Conservation (phyloP, 2,329 filamentous ascomycete genomes). For the Ophiostoma perfectum region DNA sequence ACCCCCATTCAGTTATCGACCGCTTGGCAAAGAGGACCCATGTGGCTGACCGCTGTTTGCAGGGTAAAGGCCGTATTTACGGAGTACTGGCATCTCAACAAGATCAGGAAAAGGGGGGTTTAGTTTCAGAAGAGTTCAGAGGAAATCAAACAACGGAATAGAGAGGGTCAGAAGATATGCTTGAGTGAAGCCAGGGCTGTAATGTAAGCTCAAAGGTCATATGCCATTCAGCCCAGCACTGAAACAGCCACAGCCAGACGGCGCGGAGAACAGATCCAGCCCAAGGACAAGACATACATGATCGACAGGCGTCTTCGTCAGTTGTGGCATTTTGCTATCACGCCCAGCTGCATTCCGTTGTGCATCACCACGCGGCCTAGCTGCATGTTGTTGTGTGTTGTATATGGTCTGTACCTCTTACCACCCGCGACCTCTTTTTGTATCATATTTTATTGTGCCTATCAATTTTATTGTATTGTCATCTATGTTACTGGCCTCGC, state of each 20-base stretch:
- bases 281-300: not conserved
- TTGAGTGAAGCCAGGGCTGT: too few species aligned
- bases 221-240: too few species aligned
- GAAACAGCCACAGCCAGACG: too few species aligned
- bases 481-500: too few species aligned
- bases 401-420: too few species aligned
- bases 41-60: conserved; percentile 7
- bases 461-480: too few species aligned
- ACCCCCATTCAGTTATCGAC: not conserved
- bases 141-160: too few species aligned
- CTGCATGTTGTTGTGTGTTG: not conserved
- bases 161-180: too few species aligned
- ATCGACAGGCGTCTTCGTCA: not conserved
- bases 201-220: too few species aligned
- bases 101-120: not conserved
- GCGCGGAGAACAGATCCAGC: not conserved
- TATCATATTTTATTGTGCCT: too few species aligned
- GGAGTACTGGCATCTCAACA: not conserved
- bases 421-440: too few species aligned
- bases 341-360: not conserved
- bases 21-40: conserved; percentile 3
- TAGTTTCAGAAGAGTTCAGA: not conserved
- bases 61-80: not conserved
- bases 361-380: not conserved
- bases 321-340: not conserved